Evolutionary conservation across 1,139 yeast genomes (phyloP).

Genomic region (Kluyveromyces marxianus): DNA sequence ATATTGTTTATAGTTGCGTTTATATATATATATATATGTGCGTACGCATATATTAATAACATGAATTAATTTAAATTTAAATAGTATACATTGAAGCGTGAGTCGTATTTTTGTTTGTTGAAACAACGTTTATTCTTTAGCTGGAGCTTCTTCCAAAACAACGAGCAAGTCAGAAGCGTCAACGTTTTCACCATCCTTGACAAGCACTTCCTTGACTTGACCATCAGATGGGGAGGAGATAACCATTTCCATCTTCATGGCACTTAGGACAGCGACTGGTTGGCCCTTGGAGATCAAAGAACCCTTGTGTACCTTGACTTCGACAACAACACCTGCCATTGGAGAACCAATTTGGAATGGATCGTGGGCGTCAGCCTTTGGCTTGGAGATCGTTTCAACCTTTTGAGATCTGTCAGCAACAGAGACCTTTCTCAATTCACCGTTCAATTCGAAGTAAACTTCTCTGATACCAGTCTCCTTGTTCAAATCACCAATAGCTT

Average conservation of each 20-base stretch:
- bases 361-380: constrained; percentile 81
- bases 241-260: constrained; percentile 99
- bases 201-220: constrained; percentile 62
- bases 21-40: not conserved
- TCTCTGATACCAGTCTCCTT: constrained; percentile 85
- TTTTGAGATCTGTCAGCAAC: constrained; percentile 83
- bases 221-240: constrained; percentile 90
- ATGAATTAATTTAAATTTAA: not conserved
- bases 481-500: constrained; percentile 88
- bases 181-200: constrained; percentile 89
- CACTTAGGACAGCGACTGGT: constrained; percentile 87
- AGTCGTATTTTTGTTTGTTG: not conserved
- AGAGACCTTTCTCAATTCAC: constrained; percentile 94
- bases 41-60: no score
- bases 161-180: constrained; percentile 77
- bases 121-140: constrained; percentile 9
- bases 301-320: constrained; percentile 83
- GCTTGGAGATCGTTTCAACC: constrained; percentile 76
- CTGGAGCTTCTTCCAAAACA: constrained; percentile 28
- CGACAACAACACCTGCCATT: constrained; percentile 98
- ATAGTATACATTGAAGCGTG: constrained; percentile 2
- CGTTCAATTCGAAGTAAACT: constrained; percentile 95
- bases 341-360: constrained; percentile 97
- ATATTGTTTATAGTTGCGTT: not conserved
- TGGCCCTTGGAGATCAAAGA: constrained; percentile 93